A percentile compares a stretch with the other conserved stretches of the same genome.
phyloP scores from a whole-genome alignment of 2,329 filamentous ascomycete genomes.

The Ceratocystis diversiconidia region DNA sequence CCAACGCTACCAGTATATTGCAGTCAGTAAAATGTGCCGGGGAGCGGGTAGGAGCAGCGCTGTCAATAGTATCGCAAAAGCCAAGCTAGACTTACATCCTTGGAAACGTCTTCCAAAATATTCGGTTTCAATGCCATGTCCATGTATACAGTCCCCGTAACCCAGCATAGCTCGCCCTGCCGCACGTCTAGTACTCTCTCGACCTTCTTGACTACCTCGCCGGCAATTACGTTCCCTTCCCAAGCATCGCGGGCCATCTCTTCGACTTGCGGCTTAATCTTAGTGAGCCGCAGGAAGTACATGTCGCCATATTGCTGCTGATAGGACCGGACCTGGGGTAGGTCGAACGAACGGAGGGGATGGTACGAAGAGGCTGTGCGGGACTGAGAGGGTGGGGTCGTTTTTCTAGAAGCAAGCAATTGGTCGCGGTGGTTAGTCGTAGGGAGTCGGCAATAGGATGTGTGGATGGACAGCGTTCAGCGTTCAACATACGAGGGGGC shows the following conservation, averaged over 20 bases:
- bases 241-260: slow-evolving; percentile 60
- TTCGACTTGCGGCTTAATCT: slow-evolving; percentile 74
- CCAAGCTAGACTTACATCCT: slow-evolving; percentile 51
- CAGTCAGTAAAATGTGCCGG: background rate
- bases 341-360: slow-evolving; percentile 57
- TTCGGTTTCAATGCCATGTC: slow-evolving; percentile 94
- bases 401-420: background rate
- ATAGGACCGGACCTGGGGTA: slow-evolving; percentile 62
- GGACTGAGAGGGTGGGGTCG: background rate
- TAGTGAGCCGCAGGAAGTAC: slow-evolving; percentile 83
- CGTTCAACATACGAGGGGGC: slow-evolving; percentile 24
- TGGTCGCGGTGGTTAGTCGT: background rate
- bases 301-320: slow-evolving; percentile 94
- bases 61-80: background rate
- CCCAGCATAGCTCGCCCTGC: slow-evolving; percentile 91
- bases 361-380: slow-evolving; percentile 44
- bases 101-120: slow-evolving; percentile 85
- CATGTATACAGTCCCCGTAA: slow-evolving; percentile 90
- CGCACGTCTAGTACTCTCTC: slow-evolving; percentile 88
- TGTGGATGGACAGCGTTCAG: slow-evolving; percentile 20
- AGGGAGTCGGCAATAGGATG: slow-evolving; percentile 1
- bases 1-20: slow-evolving; percentile 50
- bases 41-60: background rate
- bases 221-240: slow-evolving; percentile 63
- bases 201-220: slow-evolving; percentile 59